Evolutionary conservation across 2,329 filamentous ascomycete species (phyloP), one percentile per base, ranked within the genome.

Genomic region (Cercospora citrullina): DNA sequence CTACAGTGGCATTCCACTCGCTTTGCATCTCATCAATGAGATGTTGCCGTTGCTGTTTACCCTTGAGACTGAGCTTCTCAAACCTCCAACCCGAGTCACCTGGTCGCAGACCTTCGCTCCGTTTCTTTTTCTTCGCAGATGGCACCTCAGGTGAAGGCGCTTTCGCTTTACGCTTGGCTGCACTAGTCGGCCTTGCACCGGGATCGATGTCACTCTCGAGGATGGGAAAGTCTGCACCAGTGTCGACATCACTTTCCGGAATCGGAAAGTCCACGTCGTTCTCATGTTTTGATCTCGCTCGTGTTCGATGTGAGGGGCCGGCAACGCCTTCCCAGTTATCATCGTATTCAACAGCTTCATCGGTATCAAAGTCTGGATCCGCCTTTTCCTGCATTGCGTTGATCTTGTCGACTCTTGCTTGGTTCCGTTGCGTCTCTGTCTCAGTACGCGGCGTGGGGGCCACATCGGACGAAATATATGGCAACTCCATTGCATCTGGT

Each of bases 301-400:
- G 36, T n/a, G 60, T 48, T 23, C 60, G 60, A 30, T 45, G 60
- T 14, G 36, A 62, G 5, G 55, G 55, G 4, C 30, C 55, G 6
- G 30, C 55, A 5, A 58, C 18, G n/a, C 28, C 55, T 33, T 58
- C 16, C 55, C 26, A 33, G 18, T 31, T 14, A 5, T 8, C 18
- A 4, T 58, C 28, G 55, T 31, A 7, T 14, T 51, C 60, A 21
- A 62, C 36, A 62, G 39, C 39, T 26, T 45, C 60, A 33, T 45
- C 60, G 6, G 39, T 10, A 18, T 62, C 60, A 14, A 45, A 39
- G 28, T 62, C 60, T 26, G 60, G 60, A 33, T 62, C 60, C 14
- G 60, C 60, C n/a, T 39, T 36, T 45, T 62, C 60, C 60, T 62
- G 60, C 60, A n/a, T 45, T 45, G 60, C 60, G n/a, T 30, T 45